Conservation (phyloP, 1,284 basidiomycete species). For the Ceratobasidium sp. region DNA sequence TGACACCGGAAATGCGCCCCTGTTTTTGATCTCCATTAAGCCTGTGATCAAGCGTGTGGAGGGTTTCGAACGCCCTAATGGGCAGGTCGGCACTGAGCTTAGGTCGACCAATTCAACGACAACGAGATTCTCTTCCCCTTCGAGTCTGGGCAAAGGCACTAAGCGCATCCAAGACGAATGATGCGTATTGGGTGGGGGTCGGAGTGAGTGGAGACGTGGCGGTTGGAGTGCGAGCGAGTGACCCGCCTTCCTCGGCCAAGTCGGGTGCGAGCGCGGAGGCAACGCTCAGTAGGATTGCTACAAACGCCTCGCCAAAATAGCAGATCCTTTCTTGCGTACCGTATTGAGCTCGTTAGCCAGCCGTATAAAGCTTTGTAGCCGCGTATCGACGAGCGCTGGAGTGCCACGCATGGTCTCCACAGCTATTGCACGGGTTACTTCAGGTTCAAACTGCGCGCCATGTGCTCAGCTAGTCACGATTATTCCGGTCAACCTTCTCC, state of each 20-base stretch:
- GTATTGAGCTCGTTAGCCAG: constrained; percentile 4
- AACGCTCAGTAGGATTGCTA: constrained; percentile 3
- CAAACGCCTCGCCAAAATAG: constrained; percentile 29
- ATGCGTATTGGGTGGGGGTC: not conserved
- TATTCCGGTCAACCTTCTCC: not conserved
- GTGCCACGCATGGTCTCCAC: constrained; percentile 8
- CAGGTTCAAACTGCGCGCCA: not conserved
- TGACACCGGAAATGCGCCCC: no score
- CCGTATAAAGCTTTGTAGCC: constrained; percentile 7
- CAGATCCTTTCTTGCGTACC: constrained; percentile 9
- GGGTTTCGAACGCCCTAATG: constrained; percentile 13
- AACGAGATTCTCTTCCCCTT: not conserved
- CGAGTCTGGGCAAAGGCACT: constrained; percentile 3
- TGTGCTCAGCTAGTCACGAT: constrained; percentile 4
- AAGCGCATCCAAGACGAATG: not conserved
- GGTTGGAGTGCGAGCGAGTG: not conserved
- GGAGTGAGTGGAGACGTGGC: constrained; percentile 7
- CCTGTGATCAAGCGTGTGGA: constrained; percentile 15
- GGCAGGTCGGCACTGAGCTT: constrained; percentile 27
- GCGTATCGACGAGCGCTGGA: not conserved
- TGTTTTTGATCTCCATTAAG: no score
- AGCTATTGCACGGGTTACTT: not conserved
- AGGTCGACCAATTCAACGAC: constrained; percentile 20
- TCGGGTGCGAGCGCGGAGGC: constrained; percentile 16
- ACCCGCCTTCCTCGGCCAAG: not conserved